Conservation (phyloP, 2,329 filamentous ascomycete genomes). For the Arthrobotrys sphaeroides region DNA sequence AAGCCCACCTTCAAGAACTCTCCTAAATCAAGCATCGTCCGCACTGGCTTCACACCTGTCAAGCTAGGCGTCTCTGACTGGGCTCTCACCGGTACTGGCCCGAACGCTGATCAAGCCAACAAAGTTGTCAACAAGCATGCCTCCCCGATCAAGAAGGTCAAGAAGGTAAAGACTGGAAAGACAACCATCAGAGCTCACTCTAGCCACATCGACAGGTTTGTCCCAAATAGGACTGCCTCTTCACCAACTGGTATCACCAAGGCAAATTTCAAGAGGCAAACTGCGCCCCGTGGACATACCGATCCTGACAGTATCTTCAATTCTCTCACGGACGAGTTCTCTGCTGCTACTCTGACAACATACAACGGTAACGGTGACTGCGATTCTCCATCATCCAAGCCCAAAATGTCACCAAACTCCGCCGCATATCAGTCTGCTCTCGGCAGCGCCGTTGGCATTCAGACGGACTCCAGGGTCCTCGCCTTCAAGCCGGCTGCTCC, state of each 20-base stretch:
- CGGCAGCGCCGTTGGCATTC: constrained; percentile 89
- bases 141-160: constrained; percentile 68
- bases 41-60: constrained; percentile 75
- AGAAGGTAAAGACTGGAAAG: constrained; percentile 71
- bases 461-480: constrained; percentile 91
- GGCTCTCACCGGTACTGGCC: constrained; percentile 83
- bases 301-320: constrained; percentile 76
- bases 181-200: constrained; percentile 77
- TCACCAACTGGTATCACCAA: constrained; percentile 85
- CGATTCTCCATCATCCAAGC: constrained; percentile 65
- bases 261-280: constrained; percentile 74
- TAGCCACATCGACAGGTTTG: constrained; percentile 80
- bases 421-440: constrained; percentile 92
- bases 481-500: constrained; percentile 98
- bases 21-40: constrained; percentile 94
- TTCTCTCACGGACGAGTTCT: constrained; percentile 78
- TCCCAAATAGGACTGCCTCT: constrained; percentile 90
- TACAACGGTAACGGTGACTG: constrained; percentile 70
- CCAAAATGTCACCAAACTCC: constrained; percentile 61
- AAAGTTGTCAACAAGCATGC: constrained; percentile 59
- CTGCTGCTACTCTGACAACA: constrained; percentile 74
- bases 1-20: constrained; percentile 71
- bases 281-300: constrained; percentile 62
- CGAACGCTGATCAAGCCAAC: constrained; percentile 59
- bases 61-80: constrained; percentile 93